phyloP scores from a whole-genome alignment of 2,329 filamentous ascomycete species.

The Sclerotinia minor region DNA sequence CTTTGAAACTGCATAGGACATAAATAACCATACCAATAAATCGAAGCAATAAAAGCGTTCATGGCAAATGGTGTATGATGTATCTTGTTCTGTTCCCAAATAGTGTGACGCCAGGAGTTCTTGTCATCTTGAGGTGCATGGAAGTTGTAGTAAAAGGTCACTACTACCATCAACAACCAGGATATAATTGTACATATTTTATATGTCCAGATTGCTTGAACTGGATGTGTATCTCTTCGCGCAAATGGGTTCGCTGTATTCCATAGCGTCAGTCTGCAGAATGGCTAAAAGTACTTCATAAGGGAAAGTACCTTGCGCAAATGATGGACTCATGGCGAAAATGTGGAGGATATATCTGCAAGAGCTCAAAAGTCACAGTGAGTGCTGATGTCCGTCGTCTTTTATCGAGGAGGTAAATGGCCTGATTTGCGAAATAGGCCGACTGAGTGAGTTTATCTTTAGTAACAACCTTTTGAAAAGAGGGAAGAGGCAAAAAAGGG shows the following conservation, averaged over 20 bases:
- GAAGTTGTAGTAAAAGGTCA: constrained; percentile 73
- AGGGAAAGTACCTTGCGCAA: constrained; percentile 20
- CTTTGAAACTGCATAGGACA: not conserved
- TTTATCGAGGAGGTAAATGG: not conserved
- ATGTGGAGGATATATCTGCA: not conserved
- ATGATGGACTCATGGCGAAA: constrained; percentile 16
- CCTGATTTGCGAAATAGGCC: not conserved
- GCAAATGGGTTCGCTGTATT: constrained; percentile 72
- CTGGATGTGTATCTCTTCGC: constrained; percentile 65
- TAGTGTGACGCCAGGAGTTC: constrained; percentile 56
- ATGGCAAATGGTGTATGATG: constrained; percentile 73
- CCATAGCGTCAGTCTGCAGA: not conserved
- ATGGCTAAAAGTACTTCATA: not conserved
- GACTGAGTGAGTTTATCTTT: not conserved
- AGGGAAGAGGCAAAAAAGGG: not conserved
- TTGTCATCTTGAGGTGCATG: constrained; percentile 61
- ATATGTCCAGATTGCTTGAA: constrained; percentile 65
- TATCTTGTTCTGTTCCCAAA: constrained; percentile 72
- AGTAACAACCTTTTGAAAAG: not conserved
- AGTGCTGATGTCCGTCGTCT: not conserved
- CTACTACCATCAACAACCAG: constrained; percentile 72
- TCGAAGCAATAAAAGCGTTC: constrained; percentile 61
- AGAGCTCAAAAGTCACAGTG: not conserved
- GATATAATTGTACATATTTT: constrained; percentile 72
- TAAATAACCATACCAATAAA: constrained; percentile 69